Evolutionary conservation across 441 rosid species (phyloP), one percentile per base, ranked within the genome.

Genomic region (Corymbia calophylla): DNA sequence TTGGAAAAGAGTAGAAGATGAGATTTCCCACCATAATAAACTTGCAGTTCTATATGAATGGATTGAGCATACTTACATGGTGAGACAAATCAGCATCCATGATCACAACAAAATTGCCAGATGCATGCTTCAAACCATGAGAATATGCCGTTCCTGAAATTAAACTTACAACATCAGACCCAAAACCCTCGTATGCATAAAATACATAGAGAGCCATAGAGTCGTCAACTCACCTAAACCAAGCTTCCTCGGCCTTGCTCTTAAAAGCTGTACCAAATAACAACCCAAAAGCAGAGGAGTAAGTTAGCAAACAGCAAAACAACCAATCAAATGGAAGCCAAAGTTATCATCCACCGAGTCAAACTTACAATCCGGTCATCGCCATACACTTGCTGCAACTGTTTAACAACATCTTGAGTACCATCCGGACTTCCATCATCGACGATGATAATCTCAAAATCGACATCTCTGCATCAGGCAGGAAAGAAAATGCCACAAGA

Each of bases 81-180:
- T 98, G 99, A 56, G 99, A 98, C 73, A 98, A 94, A 96, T 97
- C 99, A 91, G 99, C 99, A 94, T 97, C 99, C 99, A 98, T 97
- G 89, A 98, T 97, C 31, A 98, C 98, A 73, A 98, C 95, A 90
- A 97, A 97, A 90, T 96, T 96, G 51, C 99, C 99, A 8, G 99
- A 92, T 16, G 97, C 99, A 94, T 98, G 97, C 92, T 95, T 96
- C 94, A 98, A 92, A 81, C 99, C 99, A 92, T 97, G 98, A 77
- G 95, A 68, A 87, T 98, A 98, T 87, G 99, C 99, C 77, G 99
- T 98, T 87, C 99, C 99, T 98, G 93, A 91, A 85, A 91, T 82
- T 77, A 90, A 84, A 89, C 35, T 64, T 84, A 87, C 90, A 82
- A 87, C 90, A 82, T 87, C 89, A 89, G 31, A 55, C 70, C 51